Conservation (phyloP, 2,329 filamentous ascomycete species). For the Aphanoascus verrucosus region DNA sequence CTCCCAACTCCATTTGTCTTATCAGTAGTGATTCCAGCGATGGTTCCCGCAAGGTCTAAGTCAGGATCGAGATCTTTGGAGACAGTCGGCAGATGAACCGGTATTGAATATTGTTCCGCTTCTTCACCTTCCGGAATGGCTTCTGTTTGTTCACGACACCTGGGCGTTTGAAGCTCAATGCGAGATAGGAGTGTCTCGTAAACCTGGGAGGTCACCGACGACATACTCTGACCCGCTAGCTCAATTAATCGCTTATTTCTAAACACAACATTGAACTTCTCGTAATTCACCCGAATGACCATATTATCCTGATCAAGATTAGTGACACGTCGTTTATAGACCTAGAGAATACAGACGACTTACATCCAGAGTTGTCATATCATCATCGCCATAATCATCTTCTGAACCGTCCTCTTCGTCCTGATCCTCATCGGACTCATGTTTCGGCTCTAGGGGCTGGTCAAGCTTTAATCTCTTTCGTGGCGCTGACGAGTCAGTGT, state of each 20-base stretch:
- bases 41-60: conserved; percentile 29
- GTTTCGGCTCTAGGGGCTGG: conserved; percentile 15
- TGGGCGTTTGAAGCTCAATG: conserved; percentile 56
- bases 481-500: conserved; percentile 16
- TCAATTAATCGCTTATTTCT: conserved; percentile 66
- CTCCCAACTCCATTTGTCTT: conserved; percentile 41
- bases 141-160: conserved; percentile 46
- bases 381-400: conserved; percentile 18
- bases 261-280: conserved; percentile 71
- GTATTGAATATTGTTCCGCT: conserved; percentile 29
- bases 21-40: conserved; percentile 27
- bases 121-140: conserved; percentile 35
- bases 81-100: conserved; percentile 28
- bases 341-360: conserved; percentile 10
- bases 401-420: conserved; percentile 21
- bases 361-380: conserved; percentile 32
- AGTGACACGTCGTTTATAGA: neutral
- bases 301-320: conserved; percentile 49
- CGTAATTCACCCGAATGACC: conserved; percentile 69
- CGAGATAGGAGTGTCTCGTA: conserved; percentile 63
- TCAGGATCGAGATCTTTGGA: conserved; percentile 29
- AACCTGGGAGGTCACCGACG: conserved; percentile 63
- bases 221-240: conserved; percentile 60
- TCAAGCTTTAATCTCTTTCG: conserved; percentile 15
- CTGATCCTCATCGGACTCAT: conserved; percentile 28